A percentile compares a stretch with the other conserved stretches of the same genome.
Evolutionary conservation across 352 stramenopile genomes (phyloP).

Genomic region (Saprolegnia parasitica): DNA sequence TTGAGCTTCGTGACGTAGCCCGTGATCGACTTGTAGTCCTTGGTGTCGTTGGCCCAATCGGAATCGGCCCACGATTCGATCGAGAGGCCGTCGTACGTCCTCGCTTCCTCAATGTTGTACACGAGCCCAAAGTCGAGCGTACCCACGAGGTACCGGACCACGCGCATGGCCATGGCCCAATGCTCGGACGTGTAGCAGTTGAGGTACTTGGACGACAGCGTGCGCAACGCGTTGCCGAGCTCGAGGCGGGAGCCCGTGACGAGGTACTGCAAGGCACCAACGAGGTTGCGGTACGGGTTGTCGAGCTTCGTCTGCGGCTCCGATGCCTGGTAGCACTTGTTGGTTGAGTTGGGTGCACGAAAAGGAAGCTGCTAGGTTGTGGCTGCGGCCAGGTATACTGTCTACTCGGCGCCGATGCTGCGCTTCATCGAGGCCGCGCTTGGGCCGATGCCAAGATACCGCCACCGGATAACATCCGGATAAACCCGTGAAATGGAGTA

Average conservation of each 20-base stretch:
- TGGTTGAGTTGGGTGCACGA: too few relatives aligned
- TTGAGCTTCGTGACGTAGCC: constrained; percentile 21
- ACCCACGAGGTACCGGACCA: not conserved
- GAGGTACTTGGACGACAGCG: not conserved
- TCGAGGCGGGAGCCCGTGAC: not conserved
- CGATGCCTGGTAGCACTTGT: too few relatives aligned
- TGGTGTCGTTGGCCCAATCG: constrained; percentile 10
- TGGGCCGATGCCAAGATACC: too few relatives aligned
- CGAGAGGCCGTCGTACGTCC: not conserved
- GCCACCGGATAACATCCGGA: too few relatives aligned
- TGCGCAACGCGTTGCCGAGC: not conserved
- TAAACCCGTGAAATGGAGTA: too few relatives aligned
- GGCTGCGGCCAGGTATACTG: too few relatives aligned
- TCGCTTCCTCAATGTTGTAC: not conserved
- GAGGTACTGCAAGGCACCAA: constrained; percentile 20
- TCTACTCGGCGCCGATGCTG: too few relatives aligned
- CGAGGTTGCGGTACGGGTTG: constrained; percentile 19
- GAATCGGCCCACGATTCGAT: constrained; percentile 4
- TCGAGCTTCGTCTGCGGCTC: not conserved
- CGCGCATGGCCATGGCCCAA: constrained; percentile 10
- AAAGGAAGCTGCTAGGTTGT: too few relatives aligned
- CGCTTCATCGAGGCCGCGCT: too few relatives aligned
- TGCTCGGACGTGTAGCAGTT: not conserved
- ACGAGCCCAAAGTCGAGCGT: not conserved
- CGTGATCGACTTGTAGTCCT: not conserved